Conservation (phyloP, 257 asterid genomes). For the Eustoma russellianum region DNA sequence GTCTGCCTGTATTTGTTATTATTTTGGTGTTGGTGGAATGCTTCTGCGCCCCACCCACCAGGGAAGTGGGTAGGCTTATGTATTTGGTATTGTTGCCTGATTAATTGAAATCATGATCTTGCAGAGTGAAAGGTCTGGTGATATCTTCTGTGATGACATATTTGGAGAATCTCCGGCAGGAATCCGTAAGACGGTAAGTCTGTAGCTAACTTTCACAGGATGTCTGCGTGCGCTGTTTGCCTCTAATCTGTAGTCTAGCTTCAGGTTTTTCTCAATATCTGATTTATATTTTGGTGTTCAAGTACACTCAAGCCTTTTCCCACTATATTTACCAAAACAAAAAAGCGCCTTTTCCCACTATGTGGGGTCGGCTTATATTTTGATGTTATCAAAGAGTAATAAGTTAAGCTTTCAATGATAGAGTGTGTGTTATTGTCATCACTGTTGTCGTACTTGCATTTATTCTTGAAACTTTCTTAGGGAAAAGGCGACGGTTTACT, state of each 20-base stretch:
- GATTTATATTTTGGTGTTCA: too few relatives aligned
- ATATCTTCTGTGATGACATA: slow-evolving; percentile 88
- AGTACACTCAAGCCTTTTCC: too few relatives aligned
- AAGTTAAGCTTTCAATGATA: too few relatives aligned
- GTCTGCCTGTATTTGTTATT: slow-evolving; percentile 24
- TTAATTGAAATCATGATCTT: slow-evolving; percentile 13
- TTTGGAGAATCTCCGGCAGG: slow-evolving; percentile 96
- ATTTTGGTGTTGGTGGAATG: not conserved
- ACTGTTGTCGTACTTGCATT: not conserved
- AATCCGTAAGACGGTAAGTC: slow-evolving; percentile 60
- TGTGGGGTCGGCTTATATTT: too few relatives aligned
- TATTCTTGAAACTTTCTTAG: slow-evolving; percentile 24
- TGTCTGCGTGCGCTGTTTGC: too few relatives aligned
- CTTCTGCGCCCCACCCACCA: not conserved
- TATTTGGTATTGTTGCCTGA: slow-evolving; percentile 6
- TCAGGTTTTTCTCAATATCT: too few relatives aligned
- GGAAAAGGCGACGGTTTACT: slow-evolving; percentile 68
- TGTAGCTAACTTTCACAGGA: not conserved
- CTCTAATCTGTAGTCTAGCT: too few relatives aligned
- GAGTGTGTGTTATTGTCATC: not conserved
- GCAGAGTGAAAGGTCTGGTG: slow-evolving; percentile 82
- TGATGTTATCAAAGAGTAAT: too few relatives aligned
- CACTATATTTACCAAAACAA: too few relatives aligned
- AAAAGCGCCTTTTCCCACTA: too few relatives aligned
- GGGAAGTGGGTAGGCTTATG: not conserved